Conservation (phyloP, 805 yeast genomes). For the Hanseniaspora vineae region DNA sequence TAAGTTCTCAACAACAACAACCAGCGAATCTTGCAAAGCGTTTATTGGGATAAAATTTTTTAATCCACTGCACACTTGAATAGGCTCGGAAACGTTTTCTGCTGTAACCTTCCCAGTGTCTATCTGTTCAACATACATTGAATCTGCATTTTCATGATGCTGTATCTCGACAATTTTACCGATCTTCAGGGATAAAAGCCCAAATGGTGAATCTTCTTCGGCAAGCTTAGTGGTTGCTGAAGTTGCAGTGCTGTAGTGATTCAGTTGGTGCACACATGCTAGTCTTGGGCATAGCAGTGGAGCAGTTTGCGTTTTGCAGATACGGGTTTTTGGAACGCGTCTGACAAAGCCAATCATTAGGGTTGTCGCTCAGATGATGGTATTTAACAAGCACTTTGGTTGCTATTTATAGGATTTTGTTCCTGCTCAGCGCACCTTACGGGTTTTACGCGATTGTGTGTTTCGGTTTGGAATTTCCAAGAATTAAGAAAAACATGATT, state of each 20-base stretch:
- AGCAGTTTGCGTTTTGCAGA: too few species aligned
- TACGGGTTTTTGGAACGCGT: too few species aligned
- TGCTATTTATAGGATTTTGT: too few species aligned
- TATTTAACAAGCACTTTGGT: too few species aligned
- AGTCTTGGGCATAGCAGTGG: too few species aligned
- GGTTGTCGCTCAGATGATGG: too few species aligned
- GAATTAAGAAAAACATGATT: too few species aligned
- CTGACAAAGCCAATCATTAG: too few species aligned
- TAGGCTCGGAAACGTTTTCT: slow-evolving; percentile 6
- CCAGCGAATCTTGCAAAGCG: slow-evolving; percentile 27
- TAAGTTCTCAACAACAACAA: slow-evolving; percentile 44
- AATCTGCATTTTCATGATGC: slow-evolving; percentile 45
- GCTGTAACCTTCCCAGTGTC: slow-evolving; percentile 14
- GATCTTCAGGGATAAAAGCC: slow-evolving; percentile 26
- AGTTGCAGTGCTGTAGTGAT: background rate
- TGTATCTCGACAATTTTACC: slow-evolving; percentile 36
- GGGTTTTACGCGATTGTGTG: too few species aligned
- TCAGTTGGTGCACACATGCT: background rate
- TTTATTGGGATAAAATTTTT: slow-evolving; percentile 31
- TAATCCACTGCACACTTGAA: slow-evolving; percentile 48
- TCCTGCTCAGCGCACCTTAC: too few species aligned
- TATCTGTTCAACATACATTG: slow-evolving; percentile 43
- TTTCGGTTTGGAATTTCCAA: too few species aligned
- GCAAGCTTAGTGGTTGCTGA: background rate
- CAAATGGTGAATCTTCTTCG: slow-evolving; percentile 4